phyloP scores from a whole-genome alignment of 31 red algal species.

The Asparagopsis taxiformis region DNA sequence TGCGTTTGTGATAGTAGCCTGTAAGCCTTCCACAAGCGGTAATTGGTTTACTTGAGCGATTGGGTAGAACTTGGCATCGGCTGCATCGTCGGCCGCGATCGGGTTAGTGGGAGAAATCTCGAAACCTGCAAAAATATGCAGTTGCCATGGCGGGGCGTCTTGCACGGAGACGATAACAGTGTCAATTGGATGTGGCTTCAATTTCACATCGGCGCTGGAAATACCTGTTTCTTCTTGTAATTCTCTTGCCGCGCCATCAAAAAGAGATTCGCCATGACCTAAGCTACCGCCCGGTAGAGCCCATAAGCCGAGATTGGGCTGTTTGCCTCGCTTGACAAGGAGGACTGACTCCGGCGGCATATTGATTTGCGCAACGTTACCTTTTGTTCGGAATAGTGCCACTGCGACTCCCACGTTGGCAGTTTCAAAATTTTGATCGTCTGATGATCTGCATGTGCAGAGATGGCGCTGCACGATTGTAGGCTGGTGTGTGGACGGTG shows the following conservation, averaged over 20 bases:
- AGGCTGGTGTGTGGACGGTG: too few species aligned
- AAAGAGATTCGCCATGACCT: conserved; percentile 13
- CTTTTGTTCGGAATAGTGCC: conserved; percentile 27
- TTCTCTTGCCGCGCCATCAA: conserved; percentile 28
- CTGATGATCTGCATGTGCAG: too few species aligned
- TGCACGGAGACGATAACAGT: conserved; percentile 8
- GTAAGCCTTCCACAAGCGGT: conserved; percentile 11
- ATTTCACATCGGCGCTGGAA: not conserved
- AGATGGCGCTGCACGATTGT: too few species aligned
- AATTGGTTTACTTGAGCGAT: conserved; percentile 13
- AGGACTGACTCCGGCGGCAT: conserved; percentile 5
- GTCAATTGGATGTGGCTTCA: conserved; percentile 26
- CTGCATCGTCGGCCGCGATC: conserved; percentile 30
- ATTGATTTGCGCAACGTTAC: too few species aligned
- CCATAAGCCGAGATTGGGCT: conserved; percentile 34
- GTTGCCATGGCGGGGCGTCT: not conserved
- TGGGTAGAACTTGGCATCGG: conserved; percentile 28
- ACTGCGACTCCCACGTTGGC: conserved; percentile 15
- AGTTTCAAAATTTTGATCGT: too few species aligned
- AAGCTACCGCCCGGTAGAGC: conserved; percentile 38
- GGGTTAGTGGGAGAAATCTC: not conserved
- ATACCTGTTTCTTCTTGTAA: conserved; percentile 45
- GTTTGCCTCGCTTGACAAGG: conserved; percentile 40
- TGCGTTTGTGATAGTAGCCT: conserved; percentile 12
- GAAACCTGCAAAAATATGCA: conserved; percentile 43